Evolutionary conservation across 2,329 filamentous ascomycete genomes (phyloP).

Genomic region (Mariannaea sp.): DNA sequence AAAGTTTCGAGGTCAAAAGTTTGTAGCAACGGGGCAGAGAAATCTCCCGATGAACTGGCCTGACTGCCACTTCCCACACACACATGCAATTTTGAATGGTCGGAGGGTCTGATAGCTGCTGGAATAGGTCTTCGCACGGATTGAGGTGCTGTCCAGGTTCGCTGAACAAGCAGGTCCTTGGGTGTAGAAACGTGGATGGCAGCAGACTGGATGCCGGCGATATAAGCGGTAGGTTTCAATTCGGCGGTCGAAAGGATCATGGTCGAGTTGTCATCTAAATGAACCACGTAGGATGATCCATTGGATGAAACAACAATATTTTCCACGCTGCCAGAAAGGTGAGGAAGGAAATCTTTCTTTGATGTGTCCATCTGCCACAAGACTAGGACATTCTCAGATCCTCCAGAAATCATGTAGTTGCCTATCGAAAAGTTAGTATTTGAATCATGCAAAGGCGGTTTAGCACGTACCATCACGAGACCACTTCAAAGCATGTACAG

Average conservation of each 20-base stretch:
- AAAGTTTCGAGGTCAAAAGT: constrained; percentile 83
- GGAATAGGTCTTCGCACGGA: constrained; percentile 58
- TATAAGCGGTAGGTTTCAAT: constrained; percentile 80
- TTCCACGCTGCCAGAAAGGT: constrained; percentile 83
- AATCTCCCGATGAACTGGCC: constrained; percentile 56
- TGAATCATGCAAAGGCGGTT: neutral
- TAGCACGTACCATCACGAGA: constrained; percentile 75
- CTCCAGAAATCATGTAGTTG: constrained; percentile 93
- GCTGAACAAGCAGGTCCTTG: constrained; percentile 58
- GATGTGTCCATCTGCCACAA: constrained; percentile 93
- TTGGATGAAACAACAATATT: constrained; percentile 80
- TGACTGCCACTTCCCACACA: constrained; percentile 68
- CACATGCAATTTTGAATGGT: constrained; percentile 68
- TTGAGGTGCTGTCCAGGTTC: constrained; percentile 53
- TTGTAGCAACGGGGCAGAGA: constrained; percentile 69
- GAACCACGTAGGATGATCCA: constrained; percentile 81
- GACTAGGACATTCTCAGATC: constrained; percentile 85
- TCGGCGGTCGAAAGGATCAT: constrained; percentile 92
- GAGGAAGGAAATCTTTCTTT: constrained; percentile 82
- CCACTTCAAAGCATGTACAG: constrained; percentile 86
- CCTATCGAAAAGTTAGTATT: constrained; percentile 58
- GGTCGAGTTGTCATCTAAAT: constrained; percentile 88
- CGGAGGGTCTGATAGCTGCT: constrained; percentile 64
- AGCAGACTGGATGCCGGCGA: constrained; percentile 78
- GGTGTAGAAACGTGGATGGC: constrained; percentile 56